Evolutionary conservation across 2,329 filamentous ascomycete species (phyloP).

Genomic region (Fusarium nanum): DNA sequence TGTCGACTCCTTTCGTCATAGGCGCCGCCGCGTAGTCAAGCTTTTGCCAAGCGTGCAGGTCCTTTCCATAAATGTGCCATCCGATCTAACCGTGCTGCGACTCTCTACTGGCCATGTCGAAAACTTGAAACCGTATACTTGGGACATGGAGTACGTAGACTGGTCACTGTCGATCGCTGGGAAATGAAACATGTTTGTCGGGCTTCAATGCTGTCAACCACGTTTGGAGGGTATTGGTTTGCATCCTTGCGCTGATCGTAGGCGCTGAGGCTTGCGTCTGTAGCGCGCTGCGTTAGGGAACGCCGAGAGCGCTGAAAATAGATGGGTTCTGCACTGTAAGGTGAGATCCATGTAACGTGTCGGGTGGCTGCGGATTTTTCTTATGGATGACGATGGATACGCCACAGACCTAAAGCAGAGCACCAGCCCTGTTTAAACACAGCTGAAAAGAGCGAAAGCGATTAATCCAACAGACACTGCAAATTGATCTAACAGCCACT

Average conservation of each 20-base stretch:
- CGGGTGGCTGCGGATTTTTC: neutral
- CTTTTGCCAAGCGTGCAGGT: slow-evolving; percentile 32
- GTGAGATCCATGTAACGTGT: slow-evolving; percentile 9
- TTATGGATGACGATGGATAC: neutral
- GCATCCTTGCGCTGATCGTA: slow-evolving; percentile 8
- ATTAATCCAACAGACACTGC: neutral
- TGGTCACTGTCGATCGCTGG: neutral
- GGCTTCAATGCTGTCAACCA: neutral
- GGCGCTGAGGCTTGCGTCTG: neutral
- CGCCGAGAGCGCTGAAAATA: neutral
- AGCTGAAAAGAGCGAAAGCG: slow-evolving; percentile 1
- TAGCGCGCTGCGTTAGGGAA: neutral
- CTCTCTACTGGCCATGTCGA: slow-evolving; percentile 9
- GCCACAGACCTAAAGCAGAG: slow-evolving; percentile 11
- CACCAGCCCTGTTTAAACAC: neutral
- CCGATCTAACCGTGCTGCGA: slow-evolving; percentile 29
- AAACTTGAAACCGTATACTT: slow-evolving; percentile 11
- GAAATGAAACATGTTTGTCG: slow-evolving; percentile 19
- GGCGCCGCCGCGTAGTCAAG: slow-evolving; percentile 21
- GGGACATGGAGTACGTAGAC: neutral
- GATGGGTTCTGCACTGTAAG: neutral
- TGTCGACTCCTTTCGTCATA: slow-evolving; percentile 13
- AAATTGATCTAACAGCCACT: too few relatives aligned
- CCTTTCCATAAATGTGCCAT: slow-evolving; percentile 14
- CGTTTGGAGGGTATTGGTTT: neutral